A percentile compares a stretch with the other conserved stretches of the same genome.
Conservation (phyloP, 179 eudicot species). For the Actinidia chinensis region DNA sequence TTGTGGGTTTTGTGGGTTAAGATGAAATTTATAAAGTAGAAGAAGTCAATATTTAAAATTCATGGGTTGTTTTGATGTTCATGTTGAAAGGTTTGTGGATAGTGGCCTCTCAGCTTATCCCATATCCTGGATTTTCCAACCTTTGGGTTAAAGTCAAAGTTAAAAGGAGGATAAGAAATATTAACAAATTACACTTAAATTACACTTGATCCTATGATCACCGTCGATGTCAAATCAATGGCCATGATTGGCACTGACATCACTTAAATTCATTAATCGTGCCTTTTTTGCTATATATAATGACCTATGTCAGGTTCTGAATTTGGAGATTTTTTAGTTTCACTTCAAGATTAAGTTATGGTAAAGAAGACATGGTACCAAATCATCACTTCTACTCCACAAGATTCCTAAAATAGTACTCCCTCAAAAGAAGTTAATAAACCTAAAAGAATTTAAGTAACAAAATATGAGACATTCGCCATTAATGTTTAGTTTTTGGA, state of each 20-base stretch:
- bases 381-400: slow-evolving; percentile 18
- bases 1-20: neutral
- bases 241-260: neutral
- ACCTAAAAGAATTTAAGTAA: neutral
- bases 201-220: neutral
- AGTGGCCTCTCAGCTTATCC: slow-evolving; percentile 26
- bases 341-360: slow-evolving; percentile 23
- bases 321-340: neutral
- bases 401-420: neutral
- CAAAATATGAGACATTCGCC: neutral
- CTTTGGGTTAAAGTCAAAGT: slow-evolving; percentile 32
- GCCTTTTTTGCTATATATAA: neutral
- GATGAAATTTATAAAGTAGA: neutral
- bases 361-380: slow-evolving; percentile 21
- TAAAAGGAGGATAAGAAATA: neutral
- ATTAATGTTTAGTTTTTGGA: no score
- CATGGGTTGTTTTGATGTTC: slow-evolving; percentile 16
- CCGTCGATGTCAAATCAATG: neutral
- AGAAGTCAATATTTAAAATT: slow-evolving; percentile 13
- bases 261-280: neutral
- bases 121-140: neutral
- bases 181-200: slow-evolving; percentile 5
- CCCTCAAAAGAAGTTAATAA: neutral
- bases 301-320: neutral
- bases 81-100: slow-evolving; percentile 6